Percentiles rank a stretch among this genome's conserved stretches.
Evolutionary conservation across 2,329 filamentous ascomycete species (phyloP).

Genomic region (Diatrype stigma): DNA sequence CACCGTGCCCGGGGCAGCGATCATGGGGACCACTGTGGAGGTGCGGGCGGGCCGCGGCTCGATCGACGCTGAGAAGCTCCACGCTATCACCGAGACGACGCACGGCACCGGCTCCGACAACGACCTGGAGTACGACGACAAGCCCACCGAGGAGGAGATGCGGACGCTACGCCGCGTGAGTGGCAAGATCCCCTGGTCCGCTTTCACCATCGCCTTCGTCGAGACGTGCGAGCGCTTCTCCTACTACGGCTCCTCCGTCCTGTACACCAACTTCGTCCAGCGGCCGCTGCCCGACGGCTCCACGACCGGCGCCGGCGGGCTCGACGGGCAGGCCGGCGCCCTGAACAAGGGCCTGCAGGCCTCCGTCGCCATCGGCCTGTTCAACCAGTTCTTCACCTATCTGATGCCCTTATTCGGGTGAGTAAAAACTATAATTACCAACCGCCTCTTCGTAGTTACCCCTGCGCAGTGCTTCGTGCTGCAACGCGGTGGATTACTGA

Average conservation of each 20-base stretch:
- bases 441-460: no score
- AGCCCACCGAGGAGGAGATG: constrained; percentile 60
- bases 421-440: constrained; percentile 32
- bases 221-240: constrained; percentile 75
- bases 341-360: constrained; percentile 56
- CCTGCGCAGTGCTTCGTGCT: no score
- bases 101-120: neutral
- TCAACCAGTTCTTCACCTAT: constrained; percentile 62
- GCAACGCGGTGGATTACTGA: neutral
- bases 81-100: neutral
- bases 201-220: constrained; percentile 67
- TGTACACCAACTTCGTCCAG: constrained; percentile 66
- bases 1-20: neutral
- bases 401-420: constrained; percentile 54
- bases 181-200: constrained; percentile 59
- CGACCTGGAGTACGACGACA: neutral
- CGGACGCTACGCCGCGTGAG: constrained; percentile 59
- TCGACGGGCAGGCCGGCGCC: constrained; percentile 41
- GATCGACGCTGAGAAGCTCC: neutral
- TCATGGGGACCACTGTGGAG: neutral
- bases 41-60: neutral
- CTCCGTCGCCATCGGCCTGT: constrained; percentile 42
- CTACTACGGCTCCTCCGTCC: constrained; percentile 68
- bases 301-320: constrained; percentile 44
- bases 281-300: constrained; percentile 50